Percentiles rank a stretch among this genome's conserved stretches.
Conservation (phyloP, 2,329 filamentous ascomycete genomes). For the Phialocephala sp. region DNA sequence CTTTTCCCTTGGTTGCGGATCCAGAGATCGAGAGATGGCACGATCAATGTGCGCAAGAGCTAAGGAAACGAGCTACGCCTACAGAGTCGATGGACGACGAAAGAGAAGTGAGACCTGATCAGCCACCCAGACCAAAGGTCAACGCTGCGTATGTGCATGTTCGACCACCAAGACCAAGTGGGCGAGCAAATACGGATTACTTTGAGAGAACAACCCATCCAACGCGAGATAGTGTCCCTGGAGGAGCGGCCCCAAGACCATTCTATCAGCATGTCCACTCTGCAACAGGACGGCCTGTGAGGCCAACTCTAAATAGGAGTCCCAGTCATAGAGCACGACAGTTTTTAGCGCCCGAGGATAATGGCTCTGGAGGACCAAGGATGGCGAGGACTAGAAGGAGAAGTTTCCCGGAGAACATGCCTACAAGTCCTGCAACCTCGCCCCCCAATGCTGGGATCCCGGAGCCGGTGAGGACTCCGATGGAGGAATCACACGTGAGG, state of each 20-base stretch:
- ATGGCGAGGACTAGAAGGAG: slow-evolving; percentile 33
- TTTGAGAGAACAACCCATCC: slow-evolving; percentile 24
- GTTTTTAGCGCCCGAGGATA: slow-evolving; percentile 49
- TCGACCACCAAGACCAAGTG: slow-evolving; percentile 22
- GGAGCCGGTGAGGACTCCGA: background rate
- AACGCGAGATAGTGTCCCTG: background rate
- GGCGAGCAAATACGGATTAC: slow-evolving; percentile 31
- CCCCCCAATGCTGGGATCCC: slow-evolving; percentile 40
- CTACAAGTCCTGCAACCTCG: slow-evolving; percentile 13
- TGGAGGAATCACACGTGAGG: slow-evolving; percentile 40
- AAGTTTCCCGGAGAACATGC: slow-evolving; percentile 40
- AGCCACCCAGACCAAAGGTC: slow-evolving; percentile 40
- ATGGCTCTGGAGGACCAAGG: slow-evolving; percentile 35
- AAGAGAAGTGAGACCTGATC: slow-evolving; percentile 27
- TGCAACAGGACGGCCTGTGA: slow-evolving; percentile 25
- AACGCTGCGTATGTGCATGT: slow-evolving; percentile 39
- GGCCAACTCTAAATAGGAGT: slow-evolving; percentile 41
- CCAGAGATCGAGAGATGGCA: slow-evolving; percentile 87
- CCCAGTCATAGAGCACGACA: slow-evolving; percentile 44
- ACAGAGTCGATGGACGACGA: slow-evolving; percentile 17
- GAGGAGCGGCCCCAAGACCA: slow-evolving; percentile 13
- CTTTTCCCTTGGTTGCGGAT: slow-evolving; percentile 76
- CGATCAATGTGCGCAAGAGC: slow-evolving; percentile 71
- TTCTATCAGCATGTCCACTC: slow-evolving; percentile 27
- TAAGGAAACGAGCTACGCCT: slow-evolving; percentile 64